Conservation (phyloP, 345 rosid species). For the Pugionium cornutum region DNA sequence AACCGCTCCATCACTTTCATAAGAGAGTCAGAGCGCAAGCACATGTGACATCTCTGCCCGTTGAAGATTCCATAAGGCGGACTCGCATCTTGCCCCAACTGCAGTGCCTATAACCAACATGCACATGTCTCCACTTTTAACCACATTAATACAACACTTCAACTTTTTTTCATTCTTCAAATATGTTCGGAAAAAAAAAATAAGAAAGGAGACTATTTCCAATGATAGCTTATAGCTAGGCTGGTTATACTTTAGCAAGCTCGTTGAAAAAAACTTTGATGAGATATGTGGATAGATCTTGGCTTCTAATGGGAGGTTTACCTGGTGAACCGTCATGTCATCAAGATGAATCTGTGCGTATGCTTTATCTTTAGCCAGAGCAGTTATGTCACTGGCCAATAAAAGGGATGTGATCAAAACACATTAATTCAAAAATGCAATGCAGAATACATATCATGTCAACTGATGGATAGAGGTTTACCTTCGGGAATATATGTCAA, state of each 20-base stretch:
- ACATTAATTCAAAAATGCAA: conserved; percentile 6
- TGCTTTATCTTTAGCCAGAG: conserved; percentile 86
- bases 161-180: not conserved
- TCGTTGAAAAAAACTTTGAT: conserved; percentile 1
- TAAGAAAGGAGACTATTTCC: not conserved
- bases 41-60: conserved; percentile 86
- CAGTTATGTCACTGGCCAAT: conserved; percentile 72
- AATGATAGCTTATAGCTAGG: conserved; percentile 2
- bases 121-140: conserved; percentile 1
- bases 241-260: not conserved
- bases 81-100: conserved; percentile 70
- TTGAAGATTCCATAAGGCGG: conserved; percentile 50
- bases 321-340: conserved; percentile 92
- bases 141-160: not conserved
- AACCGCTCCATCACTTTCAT: conserved; percentile 84
- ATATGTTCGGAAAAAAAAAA: not conserved
- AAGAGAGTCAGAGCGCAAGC: conserved; percentile 73
- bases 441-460: conserved; percentile 7
- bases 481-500: conserved; percentile 90
- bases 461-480: conserved; percentile 19
- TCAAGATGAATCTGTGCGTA: conserved; percentile 91
- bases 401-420: conserved; percentile 31
- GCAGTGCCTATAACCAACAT: conserved; percentile 58
- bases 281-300: not conserved
- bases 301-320: conserved; percentile 36